Conservation (phyloP, 2,329 filamentous ascomycete species). For the Fusarium transvaalense region DNA sequence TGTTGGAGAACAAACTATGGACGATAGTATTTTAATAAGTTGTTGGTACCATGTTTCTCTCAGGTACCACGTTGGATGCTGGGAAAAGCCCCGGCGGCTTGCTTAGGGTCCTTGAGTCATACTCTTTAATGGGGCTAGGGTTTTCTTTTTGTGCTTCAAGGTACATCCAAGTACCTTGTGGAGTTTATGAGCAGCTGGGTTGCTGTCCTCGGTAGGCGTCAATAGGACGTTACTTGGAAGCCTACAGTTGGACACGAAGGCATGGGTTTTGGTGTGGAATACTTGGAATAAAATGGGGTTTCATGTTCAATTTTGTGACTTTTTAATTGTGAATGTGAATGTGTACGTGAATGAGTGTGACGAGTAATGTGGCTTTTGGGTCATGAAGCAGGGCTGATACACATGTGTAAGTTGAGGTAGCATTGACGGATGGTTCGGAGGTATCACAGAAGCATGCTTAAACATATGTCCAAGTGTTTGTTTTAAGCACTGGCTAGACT, state of each 20-base stretch:
- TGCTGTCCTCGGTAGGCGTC: conserved; percentile 38
- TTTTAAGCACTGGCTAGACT: too few species aligned
- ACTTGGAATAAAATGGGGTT: conserved; percentile 36
- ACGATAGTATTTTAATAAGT: conserved; percentile 46
- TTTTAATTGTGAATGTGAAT: neutral
- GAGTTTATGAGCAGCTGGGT: conserved; percentile 45
- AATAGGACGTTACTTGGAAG: conserved; percentile 29
- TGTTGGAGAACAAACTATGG: conserved; percentile 44
- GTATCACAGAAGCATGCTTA: conserved; percentile 7
- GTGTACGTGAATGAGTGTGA: too few species aligned
- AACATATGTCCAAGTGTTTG: too few species aligned
- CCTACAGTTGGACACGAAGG: conserved; percentile 44
- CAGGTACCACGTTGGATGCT: conserved; percentile 43
- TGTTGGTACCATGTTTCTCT: conserved; percentile 40
- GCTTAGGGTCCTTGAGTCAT: conserved; percentile 43
- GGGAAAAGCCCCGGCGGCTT: conserved; percentile 53
- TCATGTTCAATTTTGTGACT: conserved; percentile 31
- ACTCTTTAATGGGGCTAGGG: conserved; percentile 42
- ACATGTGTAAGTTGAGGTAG: conserved; percentile 2
- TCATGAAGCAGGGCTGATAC: neutral
- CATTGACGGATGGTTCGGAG: conserved; percentile 14
- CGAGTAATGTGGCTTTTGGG: too few species aligned
- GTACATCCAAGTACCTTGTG: conserved; percentile 29
- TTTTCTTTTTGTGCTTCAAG: conserved; percentile 31
- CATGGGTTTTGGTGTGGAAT: conserved; percentile 35